phyloP scores from a whole-genome alignment of 305 asterid species.

The Plantago coronopus region DNA sequence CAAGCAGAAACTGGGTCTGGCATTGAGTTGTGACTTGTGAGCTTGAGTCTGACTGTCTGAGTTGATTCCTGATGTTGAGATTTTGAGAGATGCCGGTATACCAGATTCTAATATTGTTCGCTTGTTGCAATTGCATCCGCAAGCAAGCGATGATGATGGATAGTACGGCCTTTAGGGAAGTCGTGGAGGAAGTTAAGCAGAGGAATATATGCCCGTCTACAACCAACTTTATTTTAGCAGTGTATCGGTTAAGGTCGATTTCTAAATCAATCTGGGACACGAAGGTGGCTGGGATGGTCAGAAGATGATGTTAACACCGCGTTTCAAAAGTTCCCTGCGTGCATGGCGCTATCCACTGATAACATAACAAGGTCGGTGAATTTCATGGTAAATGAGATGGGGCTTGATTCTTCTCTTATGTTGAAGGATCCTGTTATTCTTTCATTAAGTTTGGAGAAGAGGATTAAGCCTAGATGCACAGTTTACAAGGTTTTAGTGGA shows the following conservation, averaged over 20 bases:
- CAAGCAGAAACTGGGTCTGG: background rate
- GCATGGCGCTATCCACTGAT: background rate
- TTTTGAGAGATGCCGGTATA: slow-evolving; percentile 7
- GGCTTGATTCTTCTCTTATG: slow-evolving; percentile 2
- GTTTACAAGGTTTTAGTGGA: slow-evolving; percentile 5
- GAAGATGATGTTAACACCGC: background rate
- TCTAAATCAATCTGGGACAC: slow-evolving; percentile 1
- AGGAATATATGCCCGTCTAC: background rate
- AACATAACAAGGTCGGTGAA: background rate
- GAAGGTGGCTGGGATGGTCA: slow-evolving; percentile 10
- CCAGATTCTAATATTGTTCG: slow-evolving; percentile 3
- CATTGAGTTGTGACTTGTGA: background rate
- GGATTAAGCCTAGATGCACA: slow-evolving; percentile 5
- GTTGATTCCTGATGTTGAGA: slow-evolving; percentile 10
- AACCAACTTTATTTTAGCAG: slow-evolving; percentile 1
- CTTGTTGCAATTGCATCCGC: slow-evolving; percentile 7
- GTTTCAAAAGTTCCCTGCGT: background rate
- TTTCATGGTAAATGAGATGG: background rate
- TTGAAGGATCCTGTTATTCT: background rate
- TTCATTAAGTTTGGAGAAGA: slow-evolving; percentile 9
- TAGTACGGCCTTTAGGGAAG: background rate
- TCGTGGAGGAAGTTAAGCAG: slow-evolving; percentile 11
- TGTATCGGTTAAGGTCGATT: background rate
- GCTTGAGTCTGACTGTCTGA: background rate
- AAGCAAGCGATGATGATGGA: background rate